Evolutionary conservation across 2,329 filamentous ascomycete genomes (phyloP), one percentile per base, ranked within the genome.

Genomic region (Acephala macrosclerotiorum): DNA sequence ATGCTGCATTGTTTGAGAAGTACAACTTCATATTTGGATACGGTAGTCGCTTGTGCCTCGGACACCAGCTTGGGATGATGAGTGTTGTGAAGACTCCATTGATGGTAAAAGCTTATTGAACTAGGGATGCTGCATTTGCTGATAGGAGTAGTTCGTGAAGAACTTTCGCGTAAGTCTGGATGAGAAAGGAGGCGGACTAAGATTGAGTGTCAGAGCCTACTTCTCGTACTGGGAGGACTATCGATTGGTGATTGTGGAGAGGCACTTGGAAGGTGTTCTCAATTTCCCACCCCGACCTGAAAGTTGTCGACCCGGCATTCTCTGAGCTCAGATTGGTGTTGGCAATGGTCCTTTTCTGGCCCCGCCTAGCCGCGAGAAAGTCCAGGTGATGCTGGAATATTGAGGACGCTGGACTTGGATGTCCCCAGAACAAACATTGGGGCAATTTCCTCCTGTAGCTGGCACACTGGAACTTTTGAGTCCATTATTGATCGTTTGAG

Each of bases 221-320:
- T 60, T 60, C 26, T n/a, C 18, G 18, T 60, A 45, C 22, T 60
- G 57, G 57, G 57, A 60, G 20, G 25, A 47, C 18, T 60, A 47
- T 20, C n/a, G 14, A 29, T 12, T 40, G 3, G 9, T 7, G 55
- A 33, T 56, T 12, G 16, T 18, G 25, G 49, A 53, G 49, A 25
- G 49, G 49, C 9, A n/a, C 40, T 42, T 42, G 40, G 14, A 33
- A 4, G 29, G 4, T 33, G 29, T 33, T 33, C 29, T 33, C 9
- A 33, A 33, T 33, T 9, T 33, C 9, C 29, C 29, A 33, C 4
- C 29, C 29, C 29, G 9, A 9, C 4, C 29, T 33, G 29, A 9
- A 33, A 4, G 4, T 33, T 33, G 4, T 33, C 29, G 29, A 33
- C 9, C 29, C 29, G 4, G 9, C 9, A 33, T 33, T 33, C 29